Conservation (phyloP, 1,284 basidiomycete species). For the Naganishia sp. region DNA sequence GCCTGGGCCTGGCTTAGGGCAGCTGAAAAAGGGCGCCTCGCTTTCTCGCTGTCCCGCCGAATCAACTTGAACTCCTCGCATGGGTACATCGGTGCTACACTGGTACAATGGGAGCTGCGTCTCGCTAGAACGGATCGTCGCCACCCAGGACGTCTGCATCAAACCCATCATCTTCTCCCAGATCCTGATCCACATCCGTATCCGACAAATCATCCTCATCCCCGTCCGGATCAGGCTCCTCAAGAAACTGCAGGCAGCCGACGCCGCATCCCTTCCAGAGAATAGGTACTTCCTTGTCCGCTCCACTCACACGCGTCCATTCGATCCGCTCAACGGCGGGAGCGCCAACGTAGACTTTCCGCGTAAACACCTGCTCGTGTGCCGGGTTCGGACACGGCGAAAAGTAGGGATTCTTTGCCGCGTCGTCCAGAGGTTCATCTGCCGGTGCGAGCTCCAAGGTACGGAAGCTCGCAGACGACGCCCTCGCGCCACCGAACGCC, state of each 20-base stretch:
- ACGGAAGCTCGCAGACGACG: not conserved
- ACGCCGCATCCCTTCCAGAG: slow-evolving; percentile 50
- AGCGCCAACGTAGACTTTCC: slow-evolving; percentile 45
- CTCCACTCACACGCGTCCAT: slow-evolving; percentile 43
- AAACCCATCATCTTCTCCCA: slow-evolving; percentile 27
- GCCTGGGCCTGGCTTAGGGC: too few species aligned
- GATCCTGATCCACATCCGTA: slow-evolving; percentile 35
- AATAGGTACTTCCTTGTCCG: slow-evolving; percentile 42
- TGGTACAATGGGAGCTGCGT: too few species aligned
- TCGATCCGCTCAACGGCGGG: slow-evolving; percentile 50
- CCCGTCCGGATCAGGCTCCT: slow-evolving; percentile 31
- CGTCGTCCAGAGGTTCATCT: slow-evolving; percentile 42
- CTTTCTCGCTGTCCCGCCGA: too few species aligned
- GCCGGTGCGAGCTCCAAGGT: not conserved
- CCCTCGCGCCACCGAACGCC: slow-evolving; percentile 9
- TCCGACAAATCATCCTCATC: slow-evolving; percentile 30
- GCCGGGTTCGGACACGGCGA: slow-evolving; percentile 47
- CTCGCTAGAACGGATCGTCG: slow-evolving; percentile 14
- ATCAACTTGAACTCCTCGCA: too few species aligned
- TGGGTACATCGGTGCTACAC: too few species aligned
- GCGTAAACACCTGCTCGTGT: slow-evolving; percentile 39
- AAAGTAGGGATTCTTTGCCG: slow-evolving; percentile 48
- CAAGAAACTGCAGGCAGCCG: slow-evolving; percentile 50
- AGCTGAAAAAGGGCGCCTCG: too few species aligned
- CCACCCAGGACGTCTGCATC: slow-evolving; percentile 31